Evolutionary conservation across 495 filamentous ascomycete species (phyloP), one percentile per base, ranked within the genome.

Genomic region (Aspergillus egyptiacus): DNA sequence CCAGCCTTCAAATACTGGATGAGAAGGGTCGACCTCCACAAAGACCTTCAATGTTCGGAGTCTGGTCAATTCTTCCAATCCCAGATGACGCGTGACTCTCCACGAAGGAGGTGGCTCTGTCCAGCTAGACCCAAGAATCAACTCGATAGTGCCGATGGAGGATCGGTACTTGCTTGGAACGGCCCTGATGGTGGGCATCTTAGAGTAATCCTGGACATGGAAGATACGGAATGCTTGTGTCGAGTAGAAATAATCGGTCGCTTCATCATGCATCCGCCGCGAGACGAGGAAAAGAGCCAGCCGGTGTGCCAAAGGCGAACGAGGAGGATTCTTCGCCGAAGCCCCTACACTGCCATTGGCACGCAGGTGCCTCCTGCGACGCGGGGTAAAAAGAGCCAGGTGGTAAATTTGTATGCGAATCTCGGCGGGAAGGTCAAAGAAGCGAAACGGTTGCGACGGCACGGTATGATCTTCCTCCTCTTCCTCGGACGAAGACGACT

Each of bases 121-220:
- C 84, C 85, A 95, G 41, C 87, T 87, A 0, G 87, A 87, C 0
- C 89, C 89, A 2, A 95, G 67, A 8, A 89, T 82, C 51, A 94
- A 65, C 57, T 94, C 86, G 37, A 93, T 71, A 2, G 79, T 80
- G 3, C 74, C 81, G 42, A 95, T 70, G 17, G 70, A 77, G 6
- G 72, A 64, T 31, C 84, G 82, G 70, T 91, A 88, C 18, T 71
- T 73, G 13, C 75, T 61, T 13, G 82, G 80, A 33, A 75, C 55
- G 18, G 53, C 54, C 5, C 62, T 54, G 14, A 75, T 39, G 9
- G 69, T 73, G 15, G 74, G 69, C 50, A 90, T 72, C 19, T 84
- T 80, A 6, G 84, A 78, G 32, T 85, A 84, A 34, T 84, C 82
- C 51, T 85, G 77, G 17, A 80, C 78, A 5, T 84, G 84, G 55